A percentile compares a stretch with the other conserved stretches of the same genome.
phyloP scores from a whole-genome alignment of 1,139 yeast species.

The Candida mesenterica region DNA sequence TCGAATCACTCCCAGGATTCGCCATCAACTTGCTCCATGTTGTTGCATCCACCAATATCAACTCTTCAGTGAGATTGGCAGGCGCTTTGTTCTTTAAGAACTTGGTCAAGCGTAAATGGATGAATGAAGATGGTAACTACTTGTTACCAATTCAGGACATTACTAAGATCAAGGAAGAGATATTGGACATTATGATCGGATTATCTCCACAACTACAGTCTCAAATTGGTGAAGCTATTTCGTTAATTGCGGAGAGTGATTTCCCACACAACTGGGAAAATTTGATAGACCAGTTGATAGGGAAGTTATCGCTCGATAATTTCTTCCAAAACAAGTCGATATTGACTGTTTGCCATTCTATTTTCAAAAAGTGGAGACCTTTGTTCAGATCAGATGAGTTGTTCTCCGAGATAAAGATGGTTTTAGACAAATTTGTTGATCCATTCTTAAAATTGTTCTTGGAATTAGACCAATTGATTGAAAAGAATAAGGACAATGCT shows the following conservation, averaged over 20 bases:
- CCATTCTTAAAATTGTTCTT: constrained; percentile 73
- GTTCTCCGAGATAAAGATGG: constrained; percentile 83
- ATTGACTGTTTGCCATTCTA: constrained; percentile 88
- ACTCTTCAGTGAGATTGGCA: constrained; percentile 68
- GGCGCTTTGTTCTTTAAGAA: constrained; percentile 92
- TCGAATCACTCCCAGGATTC: constrained; percentile 72
- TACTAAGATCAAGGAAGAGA: constrained; percentile 66
- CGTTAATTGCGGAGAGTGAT: constrained; percentile 92
- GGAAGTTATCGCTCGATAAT: constrained; percentile 60
- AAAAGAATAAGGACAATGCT: constrained; percentile 40
- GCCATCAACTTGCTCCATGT: constrained; percentile 73
- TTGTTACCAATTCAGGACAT: constrained; percentile 63
- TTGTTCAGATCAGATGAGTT: constrained; percentile 87
- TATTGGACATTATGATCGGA: constrained; percentile 77
- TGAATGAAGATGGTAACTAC: constrained; percentile 83
- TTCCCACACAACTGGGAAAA: constrained; percentile 89
- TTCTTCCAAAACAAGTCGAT: constrained; percentile 82
- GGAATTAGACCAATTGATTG: constrained; percentile 66
- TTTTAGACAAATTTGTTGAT: constrained; percentile 76
- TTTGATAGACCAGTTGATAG: constrained; percentile 72
- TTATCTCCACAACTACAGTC: constrained; percentile 74
- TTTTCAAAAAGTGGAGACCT: constrained; percentile 96
- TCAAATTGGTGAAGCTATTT: constrained; percentile 91
- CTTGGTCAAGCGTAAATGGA: constrained; percentile 81
- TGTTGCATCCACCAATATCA: constrained; percentile 61